Conservation (phyloP, 306 rosid genomes). For the Pueraria montana region DNA sequence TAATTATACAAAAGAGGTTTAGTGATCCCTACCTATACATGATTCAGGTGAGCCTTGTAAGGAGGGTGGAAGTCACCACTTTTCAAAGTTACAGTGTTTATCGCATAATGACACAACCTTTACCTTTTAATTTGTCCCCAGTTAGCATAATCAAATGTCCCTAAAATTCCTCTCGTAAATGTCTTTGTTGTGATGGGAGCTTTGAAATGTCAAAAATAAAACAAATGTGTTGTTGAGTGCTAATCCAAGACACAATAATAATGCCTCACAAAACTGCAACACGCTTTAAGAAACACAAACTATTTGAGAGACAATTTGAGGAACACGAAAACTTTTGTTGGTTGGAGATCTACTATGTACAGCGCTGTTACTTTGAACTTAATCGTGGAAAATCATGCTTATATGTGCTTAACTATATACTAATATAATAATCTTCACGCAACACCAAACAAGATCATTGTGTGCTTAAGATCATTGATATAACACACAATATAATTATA, state of each 20-base stretch:
- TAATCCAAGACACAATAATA: slow-evolving; percentile 55
- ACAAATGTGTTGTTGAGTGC: slow-evolving; percentile 46
- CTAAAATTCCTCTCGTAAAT: slow-evolving; percentile 45
- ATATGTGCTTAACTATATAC: background rate
- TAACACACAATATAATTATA: too few species aligned
- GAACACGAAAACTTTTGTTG: slow-evolving; percentile 46
- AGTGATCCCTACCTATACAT: slow-evolving; percentile 48
- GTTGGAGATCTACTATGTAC: slow-evolving; percentile 31
- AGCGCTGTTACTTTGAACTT: slow-evolving; percentile 38
- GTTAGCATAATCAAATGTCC: slow-evolving; percentile 46
- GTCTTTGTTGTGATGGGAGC: slow-evolving; percentile 48
- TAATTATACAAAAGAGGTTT: slow-evolving; percentile 32
- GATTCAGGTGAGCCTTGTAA: slow-evolving; percentile 57
- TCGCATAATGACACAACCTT: slow-evolving; percentile 47
- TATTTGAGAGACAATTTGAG: slow-evolving; percentile 49
- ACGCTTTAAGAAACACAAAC: slow-evolving; percentile 43
- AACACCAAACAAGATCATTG: background rate
- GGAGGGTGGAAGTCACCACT: slow-evolving; percentile 24
- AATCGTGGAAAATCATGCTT: slow-evolving; percentile 12
- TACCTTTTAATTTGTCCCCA: slow-evolving; percentile 58
- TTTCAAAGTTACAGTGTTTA: slow-evolving; percentile 47
- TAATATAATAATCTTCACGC: background rate
- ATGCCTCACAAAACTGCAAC: slow-evolving; percentile 48
- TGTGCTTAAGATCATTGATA: too few species aligned
- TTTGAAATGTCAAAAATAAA: slow-evolving; percentile 42